Conservation (phyloP, 75 land plant species). For the Cunninghamia lanceolata region DNA sequence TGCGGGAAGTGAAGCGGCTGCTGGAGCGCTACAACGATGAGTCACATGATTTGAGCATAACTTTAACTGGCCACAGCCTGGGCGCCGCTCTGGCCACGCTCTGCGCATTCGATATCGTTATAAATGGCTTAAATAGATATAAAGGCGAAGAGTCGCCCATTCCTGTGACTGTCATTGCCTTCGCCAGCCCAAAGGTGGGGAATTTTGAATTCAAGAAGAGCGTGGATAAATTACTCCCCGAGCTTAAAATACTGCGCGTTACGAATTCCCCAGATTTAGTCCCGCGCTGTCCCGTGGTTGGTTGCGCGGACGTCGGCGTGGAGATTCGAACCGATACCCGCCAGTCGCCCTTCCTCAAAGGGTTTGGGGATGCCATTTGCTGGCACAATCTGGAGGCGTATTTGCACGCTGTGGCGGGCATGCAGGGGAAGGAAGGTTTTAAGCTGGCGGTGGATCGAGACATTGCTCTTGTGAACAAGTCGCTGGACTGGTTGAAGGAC, state of each 20-base stretch:
- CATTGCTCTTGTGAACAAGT: conserved; percentile 39
- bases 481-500: conserved; percentile 38
- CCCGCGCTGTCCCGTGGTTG: conserved; percentile 17
- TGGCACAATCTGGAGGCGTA: conserved; percentile 17
- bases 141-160: background rate
- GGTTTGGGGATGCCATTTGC: background rate
- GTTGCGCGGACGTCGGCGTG: conserved; percentile 22
- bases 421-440: background rate
- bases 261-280: conserved; percentile 21
- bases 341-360: conserved; percentile 18
- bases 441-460: conserved; percentile 5
- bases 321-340: conserved; percentile 24
- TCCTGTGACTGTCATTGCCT: conserved; percentile 25
- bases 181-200: conserved; percentile 30
- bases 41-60: conserved; percentile 53
- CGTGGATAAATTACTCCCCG: conserved; percentile 15
- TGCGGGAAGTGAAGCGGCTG: conserved; percentile 38
- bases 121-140: conserved; percentile 10
- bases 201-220: conserved; percentile 18
- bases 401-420: conserved; percentile 9
- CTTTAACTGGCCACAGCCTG: conserved; percentile 77
- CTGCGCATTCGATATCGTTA: conserved; percentile 29
- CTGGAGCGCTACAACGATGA: conserved; percentile 60
- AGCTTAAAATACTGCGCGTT: conserved; percentile 23
- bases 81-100: conserved; percentile 30